A percentile compares a stretch with the other conserved stretches of the same genome.
These are phyloP conservation scores for Cenchrus americanus DNA, from an alignment of 176 grass and related monocot genomes.

Conservation along the genomic window DNA sequence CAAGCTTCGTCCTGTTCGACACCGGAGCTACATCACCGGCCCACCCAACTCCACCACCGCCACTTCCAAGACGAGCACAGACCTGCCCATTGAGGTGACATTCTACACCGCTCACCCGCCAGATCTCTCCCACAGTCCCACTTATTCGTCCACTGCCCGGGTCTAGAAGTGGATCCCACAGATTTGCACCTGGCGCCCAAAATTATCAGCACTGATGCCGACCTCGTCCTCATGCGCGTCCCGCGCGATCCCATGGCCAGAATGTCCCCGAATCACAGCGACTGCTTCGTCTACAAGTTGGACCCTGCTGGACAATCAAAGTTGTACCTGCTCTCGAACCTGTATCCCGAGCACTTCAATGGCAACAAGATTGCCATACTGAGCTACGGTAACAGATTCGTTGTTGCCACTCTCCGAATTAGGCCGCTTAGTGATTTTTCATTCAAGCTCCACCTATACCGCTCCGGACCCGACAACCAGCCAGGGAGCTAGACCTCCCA, in stretches of 20 bases:
- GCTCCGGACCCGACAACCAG: background rate
- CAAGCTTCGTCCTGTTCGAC: background rate
- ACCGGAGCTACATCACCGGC: background rate
- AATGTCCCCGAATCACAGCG: background rate
- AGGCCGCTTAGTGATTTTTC: background rate
- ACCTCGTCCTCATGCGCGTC: constrained; percentile 1
- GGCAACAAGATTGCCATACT: background rate
- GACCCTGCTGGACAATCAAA: background rate
- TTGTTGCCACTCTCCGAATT: background rate
- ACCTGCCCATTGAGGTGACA: background rate
- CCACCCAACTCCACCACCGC: background rate
- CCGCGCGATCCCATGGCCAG: background rate
- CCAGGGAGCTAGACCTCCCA: background rate
- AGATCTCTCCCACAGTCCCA: background rate
- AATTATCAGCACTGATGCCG: background rate
- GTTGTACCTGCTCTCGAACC: background rate
- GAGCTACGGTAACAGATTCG: background rate
- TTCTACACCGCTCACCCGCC: background rate
- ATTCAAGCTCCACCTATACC: background rate
- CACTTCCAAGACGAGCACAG: background rate
- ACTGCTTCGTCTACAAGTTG: background rate
- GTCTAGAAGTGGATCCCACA: background rate
- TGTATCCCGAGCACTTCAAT: background rate
- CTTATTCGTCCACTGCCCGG: constrained; percentile 6
- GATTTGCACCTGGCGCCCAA: background rate